Evolutionary conservation across 352 stramenopile genomes (phyloP).

Genomic region (Hyaloperonospora brassicae): DNA sequence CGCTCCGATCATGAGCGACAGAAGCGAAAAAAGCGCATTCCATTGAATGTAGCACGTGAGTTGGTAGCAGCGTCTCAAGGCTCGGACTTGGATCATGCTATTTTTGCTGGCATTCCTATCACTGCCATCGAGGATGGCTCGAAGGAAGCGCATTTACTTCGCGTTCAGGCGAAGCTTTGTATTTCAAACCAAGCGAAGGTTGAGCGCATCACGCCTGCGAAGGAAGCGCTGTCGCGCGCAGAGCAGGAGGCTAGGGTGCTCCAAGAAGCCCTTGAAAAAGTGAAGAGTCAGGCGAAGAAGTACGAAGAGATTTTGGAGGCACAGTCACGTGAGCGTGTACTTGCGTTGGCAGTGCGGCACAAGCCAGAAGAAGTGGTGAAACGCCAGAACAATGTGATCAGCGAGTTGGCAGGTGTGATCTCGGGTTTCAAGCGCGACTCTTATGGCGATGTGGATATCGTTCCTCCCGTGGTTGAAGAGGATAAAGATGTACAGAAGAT

Average conservation of each 20-base stretch:
- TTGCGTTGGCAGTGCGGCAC: conserved; percentile 60
- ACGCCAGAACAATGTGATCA: conserved; percentile 77
- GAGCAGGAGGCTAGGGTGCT: conserved; percentile 68
- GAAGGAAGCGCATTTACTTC: conserved; percentile 68
- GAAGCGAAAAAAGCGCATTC: conserved; percentile 77
- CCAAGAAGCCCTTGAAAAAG: conserved; percentile 73
- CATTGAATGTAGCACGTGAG: conserved; percentile 69
- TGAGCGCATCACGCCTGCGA: conserved; percentile 35
- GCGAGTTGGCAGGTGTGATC: conserved; percentile 62
- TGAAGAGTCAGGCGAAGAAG: conserved; percentile 78
- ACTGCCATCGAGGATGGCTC: conserved; percentile 67
- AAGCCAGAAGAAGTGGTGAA: conserved; percentile 70
- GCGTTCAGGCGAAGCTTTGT: conserved; percentile 74
- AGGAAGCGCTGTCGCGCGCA: conserved; percentile 59
- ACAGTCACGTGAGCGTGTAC: conserved; percentile 59
- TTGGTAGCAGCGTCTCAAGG: conserved; percentile 71
- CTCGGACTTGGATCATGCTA: conserved; percentile 49
- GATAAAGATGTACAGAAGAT: conserved; percentile 59
- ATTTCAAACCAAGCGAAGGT: conserved; percentile 47
- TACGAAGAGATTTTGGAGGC: conserved; percentile 76
- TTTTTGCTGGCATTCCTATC: conserved; percentile 73
- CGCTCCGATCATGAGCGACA: conserved; percentile 31
- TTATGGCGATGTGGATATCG: conserved; percentile 63
- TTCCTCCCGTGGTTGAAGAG: conserved; percentile 51
- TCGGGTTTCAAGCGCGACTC: conserved; percentile 69